A percentile compares a stretch with the other conserved stretches of the same genome.
These are phyloP conservation scores for Irpex rosettiformis DNA, from an alignment of 1,284 basidiomycete genomes.

Conservation along the genomic window DNA sequence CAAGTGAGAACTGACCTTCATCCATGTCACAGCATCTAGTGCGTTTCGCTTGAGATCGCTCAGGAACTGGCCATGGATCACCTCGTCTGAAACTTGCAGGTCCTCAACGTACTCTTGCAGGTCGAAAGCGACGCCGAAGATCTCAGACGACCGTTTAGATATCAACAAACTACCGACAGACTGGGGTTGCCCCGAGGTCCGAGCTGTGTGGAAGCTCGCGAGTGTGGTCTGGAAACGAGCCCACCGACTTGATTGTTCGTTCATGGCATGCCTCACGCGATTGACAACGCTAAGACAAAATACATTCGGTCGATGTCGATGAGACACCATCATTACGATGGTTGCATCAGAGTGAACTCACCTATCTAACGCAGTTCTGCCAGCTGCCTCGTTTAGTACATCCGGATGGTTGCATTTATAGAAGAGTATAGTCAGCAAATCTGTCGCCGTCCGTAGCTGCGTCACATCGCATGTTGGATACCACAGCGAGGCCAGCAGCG, in stretches of 20 bases:
- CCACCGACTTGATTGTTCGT: background rate
- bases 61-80: constrained; percentile 30
- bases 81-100: constrained; percentile 35
- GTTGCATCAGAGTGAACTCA: constrained; percentile 15
- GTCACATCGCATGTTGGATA: constrained; percentile 53
- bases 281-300: background rate
- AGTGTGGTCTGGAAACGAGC: constrained; percentile 5
- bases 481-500: constrained; percentile 52
- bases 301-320: background rate
- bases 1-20: constrained; percentile 27
- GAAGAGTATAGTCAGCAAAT: constrained; percentile 45
- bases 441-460: constrained; percentile 48
- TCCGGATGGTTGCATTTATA: constrained; percentile 19
- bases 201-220: background rate
- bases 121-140: constrained; percentile 43
- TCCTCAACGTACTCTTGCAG: constrained; percentile 53
- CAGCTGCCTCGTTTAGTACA: constrained; percentile 14
- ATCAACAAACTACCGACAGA: too few species aligned
- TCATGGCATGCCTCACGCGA: constrained; percentile 5
- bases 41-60: constrained; percentile 35
- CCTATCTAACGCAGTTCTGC: constrained; percentile 24
- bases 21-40: constrained; percentile 44
- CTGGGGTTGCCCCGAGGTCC: too few species aligned
- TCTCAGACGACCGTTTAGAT: constrained; percentile 41
- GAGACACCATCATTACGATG: background rate